These are phyloP conservation scores for Diplodia sapinea DNA, from an alignment of 2,329 filamentous ascomycete genomes.

Conservation along the genomic window DNA sequence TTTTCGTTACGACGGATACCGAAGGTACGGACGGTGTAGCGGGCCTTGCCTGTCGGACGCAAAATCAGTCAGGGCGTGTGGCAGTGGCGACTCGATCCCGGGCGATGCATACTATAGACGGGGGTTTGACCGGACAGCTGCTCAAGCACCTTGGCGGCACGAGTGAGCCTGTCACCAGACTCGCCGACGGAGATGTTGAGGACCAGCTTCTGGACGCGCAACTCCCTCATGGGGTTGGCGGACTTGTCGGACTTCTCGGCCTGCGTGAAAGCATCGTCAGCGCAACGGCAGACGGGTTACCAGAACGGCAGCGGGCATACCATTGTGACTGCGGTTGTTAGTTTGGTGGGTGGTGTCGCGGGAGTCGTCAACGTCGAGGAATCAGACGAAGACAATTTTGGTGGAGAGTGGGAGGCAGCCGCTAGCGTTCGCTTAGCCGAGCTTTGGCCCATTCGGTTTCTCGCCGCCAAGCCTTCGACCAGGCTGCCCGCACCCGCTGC, in stretches of 20 bases:
- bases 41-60: conserved; percentile 81
- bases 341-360: conserved; percentile 40
- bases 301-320: conserved; percentile 37
- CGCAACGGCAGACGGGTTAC: conserved; percentile 16
- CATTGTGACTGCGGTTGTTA: conserved; percentile 49
- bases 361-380: conserved; percentile 37
- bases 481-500: background rate
- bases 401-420: conserved; percentile 31
- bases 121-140: conserved; percentile 99
- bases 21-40: conserved; percentile 99
- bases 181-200: conserved; percentile 99
- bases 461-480: conserved; percentile 14
- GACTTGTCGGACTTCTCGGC: conserved; percentile 69
- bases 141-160: conserved; percentile 99
- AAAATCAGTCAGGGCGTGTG: conserved; percentile 20
- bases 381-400: conserved; percentile 32
- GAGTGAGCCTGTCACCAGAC: conserved; percentile 99
- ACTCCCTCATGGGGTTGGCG: conserved; percentile 99
- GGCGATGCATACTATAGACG: conserved; percentile 81
- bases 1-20: conserved; percentile 99
- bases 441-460: conserved; percentile 25
- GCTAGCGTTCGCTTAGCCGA: conserved; percentile 32
- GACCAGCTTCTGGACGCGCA: conserved; percentile 99
- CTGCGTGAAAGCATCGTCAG: conserved; percentile 40
- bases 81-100: background rate